A percentile compares a stretch with the other conserved stretches of the same genome.
Conservation (phyloP, 2,329 filamentous ascomycete genomes). For the Penicillium thymicola region DNA sequence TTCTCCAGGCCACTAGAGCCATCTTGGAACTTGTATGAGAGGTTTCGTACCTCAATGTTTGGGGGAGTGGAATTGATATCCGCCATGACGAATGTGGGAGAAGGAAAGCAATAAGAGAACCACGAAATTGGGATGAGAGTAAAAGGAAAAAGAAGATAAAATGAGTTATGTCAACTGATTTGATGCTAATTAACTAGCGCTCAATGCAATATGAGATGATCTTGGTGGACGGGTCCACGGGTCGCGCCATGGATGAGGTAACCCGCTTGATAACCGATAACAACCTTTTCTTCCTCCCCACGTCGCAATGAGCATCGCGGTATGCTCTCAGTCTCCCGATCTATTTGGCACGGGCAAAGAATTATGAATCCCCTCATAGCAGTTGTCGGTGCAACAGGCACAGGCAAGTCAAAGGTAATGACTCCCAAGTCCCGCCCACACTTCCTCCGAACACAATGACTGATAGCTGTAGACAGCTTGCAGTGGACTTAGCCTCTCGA, state of each 20-base stretch:
- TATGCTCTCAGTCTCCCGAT: slow-evolving; percentile 31
- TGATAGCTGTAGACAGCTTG: slow-evolving; percentile 60
- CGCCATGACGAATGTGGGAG: slow-evolving; percentile 19
- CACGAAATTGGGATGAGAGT: not conserved
- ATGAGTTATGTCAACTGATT: not conserved
- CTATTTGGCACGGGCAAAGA: slow-evolving; percentile 17
- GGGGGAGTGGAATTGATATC: slow-evolving; percentile 39
- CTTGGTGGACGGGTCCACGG: not conserved
- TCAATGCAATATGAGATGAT: not conserved
- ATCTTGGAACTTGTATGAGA: slow-evolving; percentile 88
- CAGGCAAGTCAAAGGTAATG: slow-evolving; percentile 83
- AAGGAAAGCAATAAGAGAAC: not conserved
- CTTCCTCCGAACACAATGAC: slow-evolving; percentile 1
- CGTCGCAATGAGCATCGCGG: slow-evolving; percentile 10
- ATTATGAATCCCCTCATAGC: slow-evolving; percentile 64
- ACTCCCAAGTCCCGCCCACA: slow-evolving; percentile 26
- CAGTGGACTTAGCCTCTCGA: slow-evolving; percentile 76
- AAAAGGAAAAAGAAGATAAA: not conserved
- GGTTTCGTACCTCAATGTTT: slow-evolving; percentile 68
- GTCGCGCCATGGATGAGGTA: slow-evolving; percentile 15
- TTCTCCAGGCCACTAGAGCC: slow-evolving; percentile 72
- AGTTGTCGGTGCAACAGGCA: slow-evolving; percentile 85
- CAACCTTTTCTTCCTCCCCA: slow-evolving; percentile 2
- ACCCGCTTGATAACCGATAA: slow-evolving; percentile 12
- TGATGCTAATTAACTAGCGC: not conserved